Base-by-base conservation (phyloP, 805 yeast genomes). In the Ogataea nonfermentans region DNA sequence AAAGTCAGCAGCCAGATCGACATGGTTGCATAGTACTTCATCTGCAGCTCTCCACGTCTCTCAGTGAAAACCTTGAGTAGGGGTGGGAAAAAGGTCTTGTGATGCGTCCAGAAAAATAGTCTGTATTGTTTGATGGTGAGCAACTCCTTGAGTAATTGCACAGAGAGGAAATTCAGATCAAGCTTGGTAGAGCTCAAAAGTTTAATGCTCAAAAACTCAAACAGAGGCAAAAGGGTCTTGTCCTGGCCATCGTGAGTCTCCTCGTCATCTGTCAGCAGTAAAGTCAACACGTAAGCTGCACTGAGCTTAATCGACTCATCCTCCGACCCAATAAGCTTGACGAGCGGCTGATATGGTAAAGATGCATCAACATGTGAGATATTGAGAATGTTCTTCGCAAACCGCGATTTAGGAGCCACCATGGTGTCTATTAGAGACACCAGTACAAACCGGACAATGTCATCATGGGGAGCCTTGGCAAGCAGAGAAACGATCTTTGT, bases 1-100 rank as follows among this genome's bases (percentile, higher is more conserved):
- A 91, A 93, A 4, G 95, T 79, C 46, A 88, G 69, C 37, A 89
- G 70, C 99, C 99, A 93, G 32, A 87, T 68, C 15, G 82, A 71
- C 57, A 93, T 71, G 48, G 91, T 73, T 5, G 82, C 71, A 54
- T 85, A 77, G 66, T 93, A 93, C 61, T 84, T 89, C 52, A 88
- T 74, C 68, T 93, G 99, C 46, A 90, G 72, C 43, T 79, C 81
- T 26, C 74, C 62, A 24, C 64, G 55, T 30, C 67, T 62, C 35
- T 66, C 64, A 40, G 58, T 60, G 49, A 81, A 63, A 31, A 77
- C 67, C 41, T 61, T 63, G 43, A 78, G 63, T 24, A 83, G 53
- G 1, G 72, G 66, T 7, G 81, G 80, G 32, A 80, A 60, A 36
- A 65, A 66, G 29, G 67, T 63, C 4, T 57, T 47, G 40, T 72